phyloP scores from a whole-genome alignment of 345 rosid species.

The Linum lewisii region DNA sequence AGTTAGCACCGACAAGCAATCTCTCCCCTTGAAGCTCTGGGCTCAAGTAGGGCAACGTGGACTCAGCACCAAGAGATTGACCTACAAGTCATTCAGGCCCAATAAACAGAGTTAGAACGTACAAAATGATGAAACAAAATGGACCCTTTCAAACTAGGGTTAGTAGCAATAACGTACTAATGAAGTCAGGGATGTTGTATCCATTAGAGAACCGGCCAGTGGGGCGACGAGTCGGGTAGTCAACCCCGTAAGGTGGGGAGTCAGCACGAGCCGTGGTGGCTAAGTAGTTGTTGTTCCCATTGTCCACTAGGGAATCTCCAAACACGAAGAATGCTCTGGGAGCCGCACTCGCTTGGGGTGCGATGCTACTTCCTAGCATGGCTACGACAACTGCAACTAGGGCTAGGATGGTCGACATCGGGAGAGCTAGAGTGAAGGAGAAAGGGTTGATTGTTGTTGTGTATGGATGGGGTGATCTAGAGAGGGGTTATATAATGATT shows the following conservation, averaged over 20 bases:
- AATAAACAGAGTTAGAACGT: too few species aligned
- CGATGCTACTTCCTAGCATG: background rate
- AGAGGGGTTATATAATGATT: too few species aligned
- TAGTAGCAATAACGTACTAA: slow-evolving; percentile 29
- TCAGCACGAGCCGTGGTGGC: slow-evolving; percentile 79
- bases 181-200: slow-evolving; percentile 70
- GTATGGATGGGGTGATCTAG: too few species aligned
- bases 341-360: background rate
- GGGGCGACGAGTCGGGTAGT: slow-evolving; percentile 54
- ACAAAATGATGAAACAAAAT: background rate
- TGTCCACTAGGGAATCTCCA: slow-evolving; percentile 83
- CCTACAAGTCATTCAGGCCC: slow-evolving; percentile 25
- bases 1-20: slow-evolving; percentile 76
- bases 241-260: slow-evolving; percentile 69
- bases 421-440: too few species aligned
- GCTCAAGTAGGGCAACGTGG: slow-evolving; percentile 71
- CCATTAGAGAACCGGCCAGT: slow-evolving; percentile 91
- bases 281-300: slow-evolving; percentile 79
- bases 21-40: slow-evolving; percentile 49
- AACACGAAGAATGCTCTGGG: slow-evolving; percentile 14
- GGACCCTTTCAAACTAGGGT: background rate
- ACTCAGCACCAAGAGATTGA: slow-evolving; percentile 47
- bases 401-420: too few species aligned
- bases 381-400: too few species aligned
- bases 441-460: too few species aligned